Base-by-base conservation (phyloP, 2,329 filamentous ascomycete species). In the Fusarium neocosmosporiellum region DNA sequence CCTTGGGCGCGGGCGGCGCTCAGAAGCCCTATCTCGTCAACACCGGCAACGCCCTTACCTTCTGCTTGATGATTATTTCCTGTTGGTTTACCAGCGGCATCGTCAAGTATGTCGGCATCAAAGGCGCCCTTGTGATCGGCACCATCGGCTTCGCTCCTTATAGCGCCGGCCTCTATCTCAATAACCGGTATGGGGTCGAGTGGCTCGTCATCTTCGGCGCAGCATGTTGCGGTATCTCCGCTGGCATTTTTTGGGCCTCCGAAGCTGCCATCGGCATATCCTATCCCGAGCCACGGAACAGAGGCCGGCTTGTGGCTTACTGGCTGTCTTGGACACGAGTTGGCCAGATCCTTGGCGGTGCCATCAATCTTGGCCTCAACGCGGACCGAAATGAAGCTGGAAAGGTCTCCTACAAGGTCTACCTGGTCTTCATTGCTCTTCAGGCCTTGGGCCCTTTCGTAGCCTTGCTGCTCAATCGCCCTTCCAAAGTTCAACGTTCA, bases 361-460 rank as follows among this genome's bases (percentile, higher is more conserved):
- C 90, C 0, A 90, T 93, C 73, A 92, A 91, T 55, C 80, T 93
- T 1, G 90, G 89, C 0, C 80, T 93, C 9, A 93, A 93, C 72
- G 84, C 84, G 0, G 76, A 89, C 57, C 82, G 85, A 0, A 84
- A 86, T 63, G 77, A 86, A 36, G 87, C 87, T 0, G 91, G 91
- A 0, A 87, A 89, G 50, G 89, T 93, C 0, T 91, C 89, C 0
- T 93, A 92, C 69, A 86, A 86, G 0, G 91, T 93, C 0, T 93
- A 90, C 73, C 81, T 91, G 10, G 81, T 91, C 9, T 93, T 94
- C 75, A 92, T 93, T 63, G 89, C 88, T 0, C 80, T 94, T 0
- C 92, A 93, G 74, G 88, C 88, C 0, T 66, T 86, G 0, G 91
- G 89, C 0, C 90, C 91, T 0, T 85, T 92, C 34, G 87, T 88